Percentiles rank a stretch among this genome's conserved stretches.
Evolutionary conservation across 1,139 yeast genomes (phyloP).

Genomic region (Pichia sp.): DNA sequence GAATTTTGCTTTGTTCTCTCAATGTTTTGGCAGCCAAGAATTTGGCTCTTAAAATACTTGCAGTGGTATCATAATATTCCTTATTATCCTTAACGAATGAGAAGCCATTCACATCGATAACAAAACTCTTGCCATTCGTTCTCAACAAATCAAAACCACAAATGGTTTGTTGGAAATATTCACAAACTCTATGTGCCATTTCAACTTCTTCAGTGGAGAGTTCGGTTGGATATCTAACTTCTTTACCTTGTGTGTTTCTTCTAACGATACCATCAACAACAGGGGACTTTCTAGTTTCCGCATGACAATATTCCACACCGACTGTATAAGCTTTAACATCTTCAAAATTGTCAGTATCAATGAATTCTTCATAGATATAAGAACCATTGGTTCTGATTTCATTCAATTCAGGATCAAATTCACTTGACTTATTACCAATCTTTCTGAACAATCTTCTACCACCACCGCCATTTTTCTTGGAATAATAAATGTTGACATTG

Average conservation of each 20-base stretch:
- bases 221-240: conserved; percentile 85
- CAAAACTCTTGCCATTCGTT: conserved; percentile 85
- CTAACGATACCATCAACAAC: conserved; percentile 98
- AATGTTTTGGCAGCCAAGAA: conserved; percentile 61
- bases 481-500: conserved; percentile 91
- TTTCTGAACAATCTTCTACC: conserved; percentile 93
- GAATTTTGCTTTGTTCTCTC: conserved; percentile 12
- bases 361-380: conserved; percentile 87
- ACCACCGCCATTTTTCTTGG: conserved; percentile 91
- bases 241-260: conserved; percentile 97
- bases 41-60: conserved; percentile 71
- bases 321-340: conserved; percentile 99
- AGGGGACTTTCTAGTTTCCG: conserved; percentile 97
- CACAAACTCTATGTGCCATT: conserved; percentile 78
- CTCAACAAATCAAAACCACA: conserved; percentile 96
- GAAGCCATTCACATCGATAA: conserved; percentile 97
- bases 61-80: conserved; percentile 82
- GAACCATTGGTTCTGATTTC: conserved; percentile 88
- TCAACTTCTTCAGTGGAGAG: conserved; percentile 68
- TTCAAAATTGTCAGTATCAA: conserved; percentile 98
- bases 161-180: conserved; percentile 86
- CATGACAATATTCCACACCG: conserved; percentile 89
- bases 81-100: conserved; percentile 94
- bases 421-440: conserved; percentile 96
- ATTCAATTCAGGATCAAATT: conserved; percentile 79